A percentile compares a stretch with the other conserved stretches of the same genome.
Evolutionary conservation across 345 rosid genomes (phyloP).

Genomic region (Triadica sebifera): DNA sequence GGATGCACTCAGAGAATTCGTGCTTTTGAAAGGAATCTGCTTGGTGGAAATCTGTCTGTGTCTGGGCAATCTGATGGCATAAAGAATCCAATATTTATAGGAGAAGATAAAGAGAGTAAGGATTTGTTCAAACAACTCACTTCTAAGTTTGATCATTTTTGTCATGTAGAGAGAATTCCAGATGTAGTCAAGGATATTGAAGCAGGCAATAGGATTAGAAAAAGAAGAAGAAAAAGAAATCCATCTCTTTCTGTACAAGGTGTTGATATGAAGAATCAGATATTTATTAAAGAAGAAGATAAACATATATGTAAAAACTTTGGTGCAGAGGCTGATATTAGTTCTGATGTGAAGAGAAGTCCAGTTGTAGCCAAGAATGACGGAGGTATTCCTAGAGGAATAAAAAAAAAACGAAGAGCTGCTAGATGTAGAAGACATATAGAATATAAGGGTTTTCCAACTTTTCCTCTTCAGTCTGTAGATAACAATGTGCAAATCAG

Average conservation of each 20-base stretch:
- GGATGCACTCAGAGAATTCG: conserved; percentile 62
- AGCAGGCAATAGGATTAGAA: background rate
- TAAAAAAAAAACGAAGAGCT: conserved; percentile 37
- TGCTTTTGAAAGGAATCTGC: conserved; percentile 44
- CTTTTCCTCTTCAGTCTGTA: conserved; percentile 13
- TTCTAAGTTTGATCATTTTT: conserved; percentile 15
- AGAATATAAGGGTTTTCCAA: conserved; percentile 3
- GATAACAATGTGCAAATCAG: conserved; percentile 18
- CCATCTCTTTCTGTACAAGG: conserved; percentile 31
- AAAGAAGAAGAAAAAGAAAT: conserved; percentile 16
- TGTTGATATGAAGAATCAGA: conserved; percentile 25
- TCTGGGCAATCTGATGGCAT: conserved; percentile 29
- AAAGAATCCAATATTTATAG: conserved; percentile 18
- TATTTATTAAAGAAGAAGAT: conserved; percentile 18
- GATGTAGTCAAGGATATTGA: conserved; percentile 23
- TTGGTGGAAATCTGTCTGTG: conserved; percentile 38
- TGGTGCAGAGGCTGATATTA: conserved; percentile 12
- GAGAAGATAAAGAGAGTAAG: conserved; percentile 28
- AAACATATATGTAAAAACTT: conserved; percentile 12
- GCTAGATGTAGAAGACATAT: conserved; percentile 32
- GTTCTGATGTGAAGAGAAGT: conserved; percentile 23
- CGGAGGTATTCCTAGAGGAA: conserved; percentile 10
- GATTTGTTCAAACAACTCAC: conserved; percentile 12
- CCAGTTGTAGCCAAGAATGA: conserved; percentile 23
- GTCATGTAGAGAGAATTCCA: conserved; percentile 24